phyloP scores from a whole-genome alignment of 208 protist genomes.

The Porcisia hertigi region DNA sequence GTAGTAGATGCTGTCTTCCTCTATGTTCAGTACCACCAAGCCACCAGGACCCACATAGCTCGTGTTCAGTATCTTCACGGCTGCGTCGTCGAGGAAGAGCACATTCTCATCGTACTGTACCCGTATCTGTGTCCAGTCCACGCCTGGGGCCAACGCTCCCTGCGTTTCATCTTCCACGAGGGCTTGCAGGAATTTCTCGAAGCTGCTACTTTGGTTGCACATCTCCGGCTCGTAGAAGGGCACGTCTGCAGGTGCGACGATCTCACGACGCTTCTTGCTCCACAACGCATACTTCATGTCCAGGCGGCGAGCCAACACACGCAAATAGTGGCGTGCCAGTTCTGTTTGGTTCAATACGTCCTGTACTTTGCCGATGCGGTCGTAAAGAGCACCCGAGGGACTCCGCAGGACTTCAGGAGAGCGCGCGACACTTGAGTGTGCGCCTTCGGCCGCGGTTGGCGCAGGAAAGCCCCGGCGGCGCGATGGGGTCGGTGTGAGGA shows the following conservation, averaged over 20 bases:
- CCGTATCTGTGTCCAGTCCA: slow-evolving; percentile 7
- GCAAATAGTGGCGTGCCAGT: slow-evolving; percentile 16
- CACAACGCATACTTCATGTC: slow-evolving; percentile 15
- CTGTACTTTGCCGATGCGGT: slow-evolving; percentile 18
- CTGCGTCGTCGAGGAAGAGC: neutral
- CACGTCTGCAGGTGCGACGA: slow-evolving; percentile 10
- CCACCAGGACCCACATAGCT: neutral
- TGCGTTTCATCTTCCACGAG: slow-evolving; percentile 3
- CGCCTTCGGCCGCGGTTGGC: neutral
- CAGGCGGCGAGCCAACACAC: slow-evolving; percentile 24
- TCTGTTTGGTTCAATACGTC: slow-evolving; percentile 2
- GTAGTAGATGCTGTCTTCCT: slow-evolving; percentile 38
- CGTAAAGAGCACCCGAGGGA: slow-evolving; percentile 28
- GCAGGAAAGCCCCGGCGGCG: slow-evolving; percentile 9
- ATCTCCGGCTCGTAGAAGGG: slow-evolving; percentile 16
- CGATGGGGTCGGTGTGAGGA: slow-evolving; percentile 31
- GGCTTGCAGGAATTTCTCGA: slow-evolving; percentile 3
- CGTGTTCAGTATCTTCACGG: too few relatives aligned
- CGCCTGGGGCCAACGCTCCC: neutral
- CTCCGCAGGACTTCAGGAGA: slow-evolving; percentile 4
- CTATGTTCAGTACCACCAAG: neutral
- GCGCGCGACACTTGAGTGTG: neutral
- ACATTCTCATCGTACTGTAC: neutral
- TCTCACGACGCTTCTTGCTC: slow-evolving; percentile 14
- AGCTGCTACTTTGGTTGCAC: slow-evolving; percentile 21